A percentile compares a stretch with the other conserved stretches of the same genome.
Conservation (phyloP, 768 basidiomycete species). For the Hygrocybe punicea region DNA sequence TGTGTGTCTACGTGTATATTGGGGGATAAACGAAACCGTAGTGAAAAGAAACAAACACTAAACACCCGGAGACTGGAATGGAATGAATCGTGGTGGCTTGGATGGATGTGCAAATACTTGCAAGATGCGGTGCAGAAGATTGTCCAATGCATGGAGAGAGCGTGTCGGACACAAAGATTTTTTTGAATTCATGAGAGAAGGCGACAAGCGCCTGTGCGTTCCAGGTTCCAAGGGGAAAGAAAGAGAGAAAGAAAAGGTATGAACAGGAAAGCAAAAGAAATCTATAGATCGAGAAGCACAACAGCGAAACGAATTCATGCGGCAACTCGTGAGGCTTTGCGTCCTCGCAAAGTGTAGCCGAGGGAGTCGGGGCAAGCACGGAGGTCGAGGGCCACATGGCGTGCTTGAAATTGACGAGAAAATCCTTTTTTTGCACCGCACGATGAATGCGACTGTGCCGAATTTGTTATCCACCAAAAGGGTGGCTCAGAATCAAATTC, state of each 20-base stretch:
- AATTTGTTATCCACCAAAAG: background rate
- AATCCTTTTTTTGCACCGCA: background rate
- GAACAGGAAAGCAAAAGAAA: slow-evolving; percentile 4
- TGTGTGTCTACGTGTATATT: no score
- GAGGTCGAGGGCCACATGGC: background rate
- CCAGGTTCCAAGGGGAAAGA: no score
- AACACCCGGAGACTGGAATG: no score
- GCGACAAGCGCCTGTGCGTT: no score
- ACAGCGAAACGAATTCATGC: background rate
- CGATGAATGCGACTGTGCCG: background rate
- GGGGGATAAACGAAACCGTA: no score
- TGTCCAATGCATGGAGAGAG: no score
- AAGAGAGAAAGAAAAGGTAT: background rate
- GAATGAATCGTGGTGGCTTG: no score
- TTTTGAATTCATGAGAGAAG: no score
- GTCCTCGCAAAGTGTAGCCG: slow-evolving; percentile 4
- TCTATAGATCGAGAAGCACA: slow-evolving; percentile 9
- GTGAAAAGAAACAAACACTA: no score
- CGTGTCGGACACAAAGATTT: no score
- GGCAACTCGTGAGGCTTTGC: slow-evolving; percentile 6
- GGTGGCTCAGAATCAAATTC: background rate
- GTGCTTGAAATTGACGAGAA: background rate
- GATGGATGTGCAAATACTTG: no score
- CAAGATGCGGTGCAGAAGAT: no score
- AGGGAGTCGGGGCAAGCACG: background rate